phyloP scores from a whole-genome alignment of 2,329 filamentous ascomycete species.

The Bipolaris zeicola region DNA sequence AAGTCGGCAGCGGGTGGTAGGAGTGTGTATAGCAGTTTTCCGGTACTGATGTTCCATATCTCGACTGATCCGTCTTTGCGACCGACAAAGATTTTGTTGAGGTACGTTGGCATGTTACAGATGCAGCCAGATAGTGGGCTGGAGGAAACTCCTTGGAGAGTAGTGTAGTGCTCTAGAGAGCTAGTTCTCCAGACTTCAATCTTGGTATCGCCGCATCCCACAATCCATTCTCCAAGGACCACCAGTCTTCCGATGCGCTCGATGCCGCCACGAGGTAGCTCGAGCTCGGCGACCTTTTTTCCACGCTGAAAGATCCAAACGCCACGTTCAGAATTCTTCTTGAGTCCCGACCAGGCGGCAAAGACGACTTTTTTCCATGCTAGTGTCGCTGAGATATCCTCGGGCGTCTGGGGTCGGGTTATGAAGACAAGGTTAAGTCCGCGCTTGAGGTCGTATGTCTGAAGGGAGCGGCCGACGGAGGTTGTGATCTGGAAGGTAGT shows the following conservation, averaged over 20 bases:
- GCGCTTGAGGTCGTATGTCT: conserved; percentile 92
- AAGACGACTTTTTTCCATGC: conserved; percentile 88
- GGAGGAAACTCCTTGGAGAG: conserved; percentile 65
- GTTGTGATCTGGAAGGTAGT: conserved; percentile 98
- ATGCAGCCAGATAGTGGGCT: conserved; percentile 78
- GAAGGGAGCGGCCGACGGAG: conserved; percentile 84
- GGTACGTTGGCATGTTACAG: conserved; percentile 87
- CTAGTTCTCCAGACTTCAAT: conserved; percentile 89
- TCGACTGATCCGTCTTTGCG: conserved; percentile 87
- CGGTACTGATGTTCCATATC: conserved; percentile 96
- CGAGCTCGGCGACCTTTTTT: conserved; percentile 78
- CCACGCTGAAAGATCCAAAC: conserved; percentile 93
- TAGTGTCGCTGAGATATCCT: conserved; percentile 80
- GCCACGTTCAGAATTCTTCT: conserved; percentile 63
- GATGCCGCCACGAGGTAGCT: conserved; percentile 66
- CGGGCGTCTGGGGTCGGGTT: conserved; percentile 85
- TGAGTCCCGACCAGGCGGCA: conserved; percentile 81
- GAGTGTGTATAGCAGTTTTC: conserved; percentile 88
- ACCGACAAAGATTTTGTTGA: conserved; percentile 95
- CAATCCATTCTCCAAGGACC: conserved; percentile 88
- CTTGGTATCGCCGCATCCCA: conserved; percentile 75
- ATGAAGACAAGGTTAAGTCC: conserved; percentile 93
- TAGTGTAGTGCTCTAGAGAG: conserved; percentile 88
- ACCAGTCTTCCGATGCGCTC: conserved; percentile 79
- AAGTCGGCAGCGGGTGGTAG: conserved; percentile 73